Evolutionary conservation across 2,329 filamentous ascomycete genomes (phyloP).

Genomic region (Beauveria australis): DNA sequence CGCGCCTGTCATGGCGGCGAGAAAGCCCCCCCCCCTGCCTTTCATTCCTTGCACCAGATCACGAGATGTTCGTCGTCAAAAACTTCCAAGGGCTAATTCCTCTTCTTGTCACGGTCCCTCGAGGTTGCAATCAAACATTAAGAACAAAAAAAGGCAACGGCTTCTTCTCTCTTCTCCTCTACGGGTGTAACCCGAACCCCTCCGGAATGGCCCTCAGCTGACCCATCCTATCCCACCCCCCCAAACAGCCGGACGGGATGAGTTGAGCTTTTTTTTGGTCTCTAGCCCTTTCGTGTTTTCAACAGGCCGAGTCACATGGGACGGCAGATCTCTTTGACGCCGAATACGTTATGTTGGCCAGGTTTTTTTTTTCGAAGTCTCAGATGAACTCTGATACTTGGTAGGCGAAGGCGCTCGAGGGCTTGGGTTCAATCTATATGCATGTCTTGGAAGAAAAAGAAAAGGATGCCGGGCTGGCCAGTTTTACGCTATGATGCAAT

Average conservation of each 20-base stretch:
- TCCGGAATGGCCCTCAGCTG: not conserved
- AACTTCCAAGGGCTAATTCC: not conserved
- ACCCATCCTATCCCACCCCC: not conserved
- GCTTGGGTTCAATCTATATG: not conserved
- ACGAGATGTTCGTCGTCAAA: not conserved
- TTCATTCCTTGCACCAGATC: not conserved
- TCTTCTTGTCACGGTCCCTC: too few relatives aligned
- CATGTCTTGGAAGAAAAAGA: not conserved
- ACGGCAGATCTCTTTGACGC: too few relatives aligned
- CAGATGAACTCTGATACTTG: not conserved
- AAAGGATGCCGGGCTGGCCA: not conserved
- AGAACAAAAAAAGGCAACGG: not conserved
- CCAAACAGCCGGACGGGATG: too few relatives aligned
- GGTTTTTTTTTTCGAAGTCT: not conserved
- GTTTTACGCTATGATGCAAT: not conserved
- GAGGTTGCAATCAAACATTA: not conserved
- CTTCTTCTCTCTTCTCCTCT: not conserved
- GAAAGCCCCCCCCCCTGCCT: too few relatives aligned
- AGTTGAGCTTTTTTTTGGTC: too few relatives aligned
- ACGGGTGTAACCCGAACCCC: not conserved
- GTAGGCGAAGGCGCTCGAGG: not conserved
- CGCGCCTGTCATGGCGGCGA: not conserved
- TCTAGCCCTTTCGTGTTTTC: too few relatives aligned
- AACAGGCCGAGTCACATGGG: too few relatives aligned
- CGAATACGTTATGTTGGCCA: too few relatives aligned